Base-by-base conservation (phyloP, 2,329 filamentous ascomycete genomes). In the Madurella mycetomatis region DNA sequence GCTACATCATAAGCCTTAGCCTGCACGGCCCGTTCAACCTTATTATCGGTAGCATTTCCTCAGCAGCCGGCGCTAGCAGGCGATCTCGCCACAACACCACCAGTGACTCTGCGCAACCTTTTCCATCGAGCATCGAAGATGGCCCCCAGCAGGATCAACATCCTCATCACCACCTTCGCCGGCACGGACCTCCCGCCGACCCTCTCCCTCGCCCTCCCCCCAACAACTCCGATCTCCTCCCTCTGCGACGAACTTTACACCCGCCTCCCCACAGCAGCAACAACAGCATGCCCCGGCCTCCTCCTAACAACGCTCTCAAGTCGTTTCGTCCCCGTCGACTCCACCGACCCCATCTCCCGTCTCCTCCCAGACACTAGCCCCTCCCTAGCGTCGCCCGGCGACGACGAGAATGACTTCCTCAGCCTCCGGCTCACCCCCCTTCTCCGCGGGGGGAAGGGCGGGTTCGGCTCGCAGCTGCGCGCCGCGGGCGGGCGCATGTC, bases 401-500 rank as follows among this genome's bases (percentile, higher is more conserved):
- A 11, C 9, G 43, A 12, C 42, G 34, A 80, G 50, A 83, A 87
- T 75, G 83, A 84, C 34, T 86, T 97, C 61, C 78, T 99, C 15
- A 86, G 91, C 0, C 80, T 99, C 4, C 89, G 91, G 51, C 83
- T 99, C 31, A 86, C 85, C 7, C 77, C 86, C 1, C 87, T 88
- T 5, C 75, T 96, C 40, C 88, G 87, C 63, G 94, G 95, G 75
- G 95, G 95, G 68, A 99, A 99, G 69, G 94, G 94, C 71, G 94
- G 94, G 66, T 99, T 99, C 69, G 94, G 94, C 51, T 97, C 92
- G 1, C 95, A 99, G 71, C 84, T 99, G 39, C 90, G 95, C 67
- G 94, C 95, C 0, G 94, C 94, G 2, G 94, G 95, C 67, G 94
- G 95, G 41, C 92, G 95, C 74, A 99, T 99, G 94, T 95, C 89